phyloP scores from a whole-genome alignment of 2,329 filamentous ascomycete genomes.

The Aspergillus sclerotialis region DNA sequence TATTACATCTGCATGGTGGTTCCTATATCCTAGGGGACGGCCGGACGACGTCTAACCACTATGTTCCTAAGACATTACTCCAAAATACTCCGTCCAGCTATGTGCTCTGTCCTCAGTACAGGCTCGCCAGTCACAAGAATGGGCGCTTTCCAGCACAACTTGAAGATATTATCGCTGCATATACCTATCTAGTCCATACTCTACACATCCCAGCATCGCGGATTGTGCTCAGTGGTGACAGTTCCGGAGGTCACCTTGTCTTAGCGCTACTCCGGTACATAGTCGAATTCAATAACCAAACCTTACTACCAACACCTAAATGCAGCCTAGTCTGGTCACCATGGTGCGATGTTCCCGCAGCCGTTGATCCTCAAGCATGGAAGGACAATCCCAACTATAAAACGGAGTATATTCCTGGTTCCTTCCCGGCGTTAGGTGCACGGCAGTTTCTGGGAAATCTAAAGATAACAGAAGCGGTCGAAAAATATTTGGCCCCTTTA shows the following conservation, averaged over 20 bases:
- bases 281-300: conserved; percentile 2
- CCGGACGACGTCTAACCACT: conserved; percentile 8
- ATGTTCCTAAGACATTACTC: conserved; percentile 9
- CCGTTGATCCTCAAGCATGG: conserved; percentile 6
- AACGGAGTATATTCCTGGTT: conserved; percentile 10
- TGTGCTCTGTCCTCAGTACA: conserved; percentile 14
- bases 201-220: conserved; percentile 12
- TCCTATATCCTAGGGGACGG: conserved; percentile 13
- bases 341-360: conserved; percentile 9
- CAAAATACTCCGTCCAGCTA: conserved; percentile 6
- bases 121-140: conserved; percentile 12
- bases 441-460: conserved; percentile 7
- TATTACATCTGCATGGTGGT: conserved; percentile 14
- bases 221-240: conserved; percentile 17
- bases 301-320: conserved; percentile 9
- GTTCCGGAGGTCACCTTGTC: conserved; percentile 15
- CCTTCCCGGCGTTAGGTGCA: conserved; percentile 10
- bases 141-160: conserved; percentile 17
- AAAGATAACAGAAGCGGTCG: conserved; percentile 6
- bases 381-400: conserved; percentile 7
- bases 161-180: conserved; percentile 17
- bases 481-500: conserved; percentile 10
- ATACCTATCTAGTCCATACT: conserved; percentile 12
- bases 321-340: conserved; percentile 13
- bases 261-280: conserved; percentile 17